Base-by-base conservation (phyloP, 495 filamentous ascomycete species). In the Trichoderma virens region DNA sequence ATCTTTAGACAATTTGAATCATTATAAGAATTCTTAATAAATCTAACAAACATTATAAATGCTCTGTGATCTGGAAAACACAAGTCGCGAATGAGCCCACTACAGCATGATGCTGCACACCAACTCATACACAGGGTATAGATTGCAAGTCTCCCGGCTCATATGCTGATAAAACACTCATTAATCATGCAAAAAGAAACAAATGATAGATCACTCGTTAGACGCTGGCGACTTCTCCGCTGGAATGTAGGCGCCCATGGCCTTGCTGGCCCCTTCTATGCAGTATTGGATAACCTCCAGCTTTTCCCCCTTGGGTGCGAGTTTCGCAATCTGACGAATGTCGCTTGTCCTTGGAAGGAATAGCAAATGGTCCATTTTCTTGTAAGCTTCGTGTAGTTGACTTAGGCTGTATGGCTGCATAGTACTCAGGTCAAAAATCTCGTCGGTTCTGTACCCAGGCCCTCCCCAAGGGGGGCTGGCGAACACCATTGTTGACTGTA, bases 391-490 rank as follows among this genome's bases (percentile, higher is more conserved):
- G 69, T 90, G 85, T 5, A 96, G 77, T 23, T 78, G 72, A 16
- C 77, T 70, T 20, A 95, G 71, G 6, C 82, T 85, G 70, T 98
- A 98, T 27, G 95, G 94, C 70, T 90, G 75, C 94, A 98, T 97
- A 1, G 80, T 86, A 59, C 75, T 76, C n/a, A 98, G 80, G 71
- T 97, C 85, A 70, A 97, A 98, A 28, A 98, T 81, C 18, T 86
- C 75, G 62, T 90, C 86, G 6, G 82, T 85, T 27, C 81, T 81
- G 72, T 98, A 98, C 39, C 83, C 85, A 4, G 91, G 90, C 2
- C 94, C 94, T 65, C 94, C 94, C 94, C 94, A 98, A 0, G 94
- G 94, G 38, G 94, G 94, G 68, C 91, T 96, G 6, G 88, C 90
- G 77, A 98, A 98, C 2, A 97, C 70, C 13, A 90, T 82, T 38